A percentile compares a stretch with the other conserved stretches of the same genome.
These are phyloP conservation scores for Hypericum androsaemum DNA, from an alignment of 345 rosid species.

Conservation along the genomic window DNA sequence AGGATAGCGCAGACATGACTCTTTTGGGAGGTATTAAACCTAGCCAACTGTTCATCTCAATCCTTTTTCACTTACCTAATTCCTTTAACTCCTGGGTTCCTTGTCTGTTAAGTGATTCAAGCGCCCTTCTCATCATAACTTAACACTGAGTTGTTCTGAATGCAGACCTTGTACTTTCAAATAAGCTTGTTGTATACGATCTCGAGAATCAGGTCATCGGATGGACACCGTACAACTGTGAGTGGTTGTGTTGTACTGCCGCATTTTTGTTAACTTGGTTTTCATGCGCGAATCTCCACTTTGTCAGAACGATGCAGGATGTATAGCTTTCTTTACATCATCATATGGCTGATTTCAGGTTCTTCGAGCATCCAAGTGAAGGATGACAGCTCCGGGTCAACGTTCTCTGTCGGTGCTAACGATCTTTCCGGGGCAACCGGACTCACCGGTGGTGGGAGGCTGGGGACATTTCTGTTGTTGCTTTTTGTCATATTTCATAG, in stretches of 20 bases:
- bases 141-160: background rate
- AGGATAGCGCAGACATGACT: slow-evolving; percentile 46
- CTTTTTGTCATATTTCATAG: slow-evolving; percentile 27
- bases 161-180: slow-evolving; percentile 76
- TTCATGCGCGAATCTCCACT: background rate
- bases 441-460: background rate
- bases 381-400: slow-evolving; percentile 24
- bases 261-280: background rate
- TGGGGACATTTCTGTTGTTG: slow-evolving; percentile 22
- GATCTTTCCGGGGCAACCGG: background rate
- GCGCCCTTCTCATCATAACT: no score
- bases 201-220: slow-evolving; percentile 64
- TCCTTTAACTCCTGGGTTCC: no score
- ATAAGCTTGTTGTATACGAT: slow-evolving; percentile 76
- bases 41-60: no score
- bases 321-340: background rate
- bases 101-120: no score
- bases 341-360: slow-evolving; percentile 34
- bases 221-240: slow-evolving; percentile 81
- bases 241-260: slow-evolving; percentile 22
- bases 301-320: background rate
- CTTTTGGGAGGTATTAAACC: slow-evolving; percentile 65
- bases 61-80: no score
- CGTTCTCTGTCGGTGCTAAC: background rate
- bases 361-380: slow-evolving; percentile 62